Conservation (phyloP, 495 filamentous ascomycete species). For the Penicillium cosmopolitanum region DNA sequence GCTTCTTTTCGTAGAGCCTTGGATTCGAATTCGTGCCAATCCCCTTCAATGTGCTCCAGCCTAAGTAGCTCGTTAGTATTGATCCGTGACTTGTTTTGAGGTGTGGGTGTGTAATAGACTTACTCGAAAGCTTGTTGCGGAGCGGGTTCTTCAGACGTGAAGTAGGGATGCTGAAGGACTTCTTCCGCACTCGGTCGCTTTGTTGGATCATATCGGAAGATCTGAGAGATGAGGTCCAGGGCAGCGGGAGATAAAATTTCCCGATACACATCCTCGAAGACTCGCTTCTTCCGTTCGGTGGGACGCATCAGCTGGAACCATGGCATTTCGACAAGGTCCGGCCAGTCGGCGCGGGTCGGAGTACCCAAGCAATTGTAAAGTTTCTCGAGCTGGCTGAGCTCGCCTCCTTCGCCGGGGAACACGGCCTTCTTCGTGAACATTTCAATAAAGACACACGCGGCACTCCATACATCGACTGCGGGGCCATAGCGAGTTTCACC, state of each 20-base stretch:
- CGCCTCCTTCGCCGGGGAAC: conserved; percentile 91
- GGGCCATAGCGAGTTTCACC: conserved; percentile 95
- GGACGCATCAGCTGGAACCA: conserved; percentile 94
- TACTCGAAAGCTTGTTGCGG: conserved; percentile 83
- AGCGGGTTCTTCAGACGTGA: conserved; percentile 77
- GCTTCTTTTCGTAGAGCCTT: conserved; percentile 91
- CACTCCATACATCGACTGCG: conserved; percentile 96
- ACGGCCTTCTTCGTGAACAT: conserved; percentile 95
- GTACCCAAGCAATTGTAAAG: conserved; percentile 93
- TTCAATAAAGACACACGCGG: conserved; percentile 94
- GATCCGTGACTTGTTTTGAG: background rate
- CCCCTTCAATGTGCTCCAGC: conserved; percentile 81
- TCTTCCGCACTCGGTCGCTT: conserved; percentile 84
- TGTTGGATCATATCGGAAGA: conserved; percentile 86
- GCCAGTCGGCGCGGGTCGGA: conserved; percentile 83
- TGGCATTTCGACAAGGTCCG: conserved; percentile 83
- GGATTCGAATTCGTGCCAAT: conserved; percentile 99
- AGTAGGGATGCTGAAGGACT: conserved; percentile 89
- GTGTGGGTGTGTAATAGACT: conserved; percentile 34
- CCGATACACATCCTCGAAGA: conserved; percentile 84
- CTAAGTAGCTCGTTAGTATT: conserved; percentile 44
- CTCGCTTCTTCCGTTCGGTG: conserved; percentile 68
- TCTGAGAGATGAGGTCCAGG: conserved; percentile 76
- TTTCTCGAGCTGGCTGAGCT: conserved; percentile 95
- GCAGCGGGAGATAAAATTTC: conserved; percentile 72